These are phyloP conservation scores for Pythium dissotocum DNA, from an alignment of 352 stramenopile genomes.

Conservation along the genomic window DNA sequence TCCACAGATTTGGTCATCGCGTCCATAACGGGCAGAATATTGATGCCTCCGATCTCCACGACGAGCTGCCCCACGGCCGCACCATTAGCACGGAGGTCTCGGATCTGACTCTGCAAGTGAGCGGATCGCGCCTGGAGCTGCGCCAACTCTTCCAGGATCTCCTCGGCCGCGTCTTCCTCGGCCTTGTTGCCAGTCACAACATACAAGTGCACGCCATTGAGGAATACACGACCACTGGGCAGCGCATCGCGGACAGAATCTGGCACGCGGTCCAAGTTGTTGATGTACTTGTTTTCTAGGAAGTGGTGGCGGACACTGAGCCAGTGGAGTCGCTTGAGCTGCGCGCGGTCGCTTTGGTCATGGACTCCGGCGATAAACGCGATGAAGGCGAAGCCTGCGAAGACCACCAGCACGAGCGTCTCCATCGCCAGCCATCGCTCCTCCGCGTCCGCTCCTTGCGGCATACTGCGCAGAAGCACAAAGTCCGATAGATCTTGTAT, in stretches of 20 bases:
- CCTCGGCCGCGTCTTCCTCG: conserved; percentile 70
- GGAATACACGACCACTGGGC: conserved; percentile 54
- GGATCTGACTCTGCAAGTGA: conserved; percentile 47
- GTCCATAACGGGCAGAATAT: conserved; percentile 64
- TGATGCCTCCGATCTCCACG: conserved; percentile 64
- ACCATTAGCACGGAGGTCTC: conserved; percentile 29
- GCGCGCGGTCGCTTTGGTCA: conserved; percentile 41
- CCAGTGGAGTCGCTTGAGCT: conserved; percentile 30
- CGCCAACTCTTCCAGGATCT: conserved; percentile 62
- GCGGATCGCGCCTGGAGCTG: conserved; percentile 37
- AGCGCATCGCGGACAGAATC: conserved; percentile 34
- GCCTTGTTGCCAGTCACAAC: conserved; percentile 66
- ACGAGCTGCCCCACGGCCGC: conserved; percentile 41
- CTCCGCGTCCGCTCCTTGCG: neutral
- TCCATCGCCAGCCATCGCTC: conserved; percentile 23
- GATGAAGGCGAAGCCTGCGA: conserved; percentile 38
- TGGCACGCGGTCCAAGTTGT: conserved; percentile 41
- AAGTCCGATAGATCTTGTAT: conserved; percentile 29
- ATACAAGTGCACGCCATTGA: conserved; percentile 72
- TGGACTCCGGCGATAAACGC: conserved; percentile 32
- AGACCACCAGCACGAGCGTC: conserved; percentile 42
- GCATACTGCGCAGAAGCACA: conserved; percentile 15
- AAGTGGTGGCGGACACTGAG: conserved; percentile 32
- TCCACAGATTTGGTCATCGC: conserved; percentile 52
- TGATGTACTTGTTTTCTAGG: conserved; percentile 65